Evolutionary conservation across 768 basidiomycete species (phyloP), one percentile per base, ranked within the genome.

Genomic region (Macrocybe gigantea): DNA sequence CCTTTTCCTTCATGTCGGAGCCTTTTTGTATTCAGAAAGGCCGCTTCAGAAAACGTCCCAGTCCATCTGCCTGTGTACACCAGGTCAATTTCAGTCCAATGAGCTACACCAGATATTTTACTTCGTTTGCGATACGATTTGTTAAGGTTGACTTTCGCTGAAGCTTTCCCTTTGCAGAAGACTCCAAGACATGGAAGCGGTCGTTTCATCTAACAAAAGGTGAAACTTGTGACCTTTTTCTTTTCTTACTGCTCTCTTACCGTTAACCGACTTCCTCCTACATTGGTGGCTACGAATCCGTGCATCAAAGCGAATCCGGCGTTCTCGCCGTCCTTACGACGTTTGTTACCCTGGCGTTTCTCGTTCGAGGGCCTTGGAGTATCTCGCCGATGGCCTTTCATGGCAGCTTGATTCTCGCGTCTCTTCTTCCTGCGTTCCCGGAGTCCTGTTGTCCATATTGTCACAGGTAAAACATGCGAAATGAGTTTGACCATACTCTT

Each of bases 111-210:
- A 48, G 29, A 37, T 54, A 22, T 22, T 51, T 51, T 49, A 70
- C 62, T 62, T 59, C 63, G 48, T 60, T 64, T 44, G 48, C 47
- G 38, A 13, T 22, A 2, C 44, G 33, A 37, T 44, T 48, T 55
- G 48, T 53, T 53, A 31, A 58, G 58, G 43, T 60, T 55, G 4
- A 71, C 63, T 49, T 70, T 74, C 5, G 57, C 56, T 1, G 85
- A 87, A 11, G 82, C 79, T 55, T 73, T 84, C 1, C 85, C 85
- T 61, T 78, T 83, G 53, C 68, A 74, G 53, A 85, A 85, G 1
- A 85, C 78, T 1, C 85, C 85, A 29, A 71, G 54, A 45, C 57
- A 65, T n/a, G 22, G 22, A 22, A 64, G 52, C 5, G 64, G 55
- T 9, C 72, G 74, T 42, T 77, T 70, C 9, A 78, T 55, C 76